Base-by-base conservation (phyloP, 768 basidiomycete species). In the Rhodosporidiobolus odoratus region DNA sequence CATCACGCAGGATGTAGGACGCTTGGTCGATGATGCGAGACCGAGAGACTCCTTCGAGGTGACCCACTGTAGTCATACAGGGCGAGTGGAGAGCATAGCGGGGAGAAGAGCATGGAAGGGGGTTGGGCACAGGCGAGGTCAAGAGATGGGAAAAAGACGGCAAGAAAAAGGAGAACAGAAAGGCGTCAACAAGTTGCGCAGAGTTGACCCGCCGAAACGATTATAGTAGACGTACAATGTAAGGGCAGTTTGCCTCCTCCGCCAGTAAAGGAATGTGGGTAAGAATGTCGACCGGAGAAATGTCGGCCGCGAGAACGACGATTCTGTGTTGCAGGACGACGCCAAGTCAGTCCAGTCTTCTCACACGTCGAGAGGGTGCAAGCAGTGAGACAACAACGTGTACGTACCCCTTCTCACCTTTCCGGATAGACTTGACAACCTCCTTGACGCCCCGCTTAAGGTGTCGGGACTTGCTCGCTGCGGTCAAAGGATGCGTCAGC, bases 391-490 rank as follows among this genome's bases (percentile, higher is more conserved):
- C 16, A 61, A 5, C 64, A 23, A n/a, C n/a, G n/a, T n/a, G 53
- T 25, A 82, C 88, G 69, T 76, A 88, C 92, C 96, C 96, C 83
- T 90, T 92, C 80, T 98, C 95, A 68, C 94, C 94, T 79, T 99
- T 99, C 63, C 94, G 85, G 50, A 99, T 89, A 5, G 92, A 92
- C 80, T 99, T 99, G 53, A 96, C 92, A 41, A 99, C 91, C 80
- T 99, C 96, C 81, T 98, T 98, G 58, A 99, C 95, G 48, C 96
- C 96, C 54, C 96, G 86, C 83, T 96, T 97, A 40, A 98, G 89
- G 80, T 96, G 93, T 47, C 95, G 87, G 48, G 87, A 87, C 80
- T 95, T 96, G 34, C 94, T 93, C 25, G 96, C 92, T 95, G 76
- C 48, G 48, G 43, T 45, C 40, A 35, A n/a, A n/a, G 47, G 23